A percentile compares a stretch with the other conserved stretches of the same genome.
phyloP scores from a whole-genome alignment of 208 protist species.

The Herpetomonas tarakana region DNA sequence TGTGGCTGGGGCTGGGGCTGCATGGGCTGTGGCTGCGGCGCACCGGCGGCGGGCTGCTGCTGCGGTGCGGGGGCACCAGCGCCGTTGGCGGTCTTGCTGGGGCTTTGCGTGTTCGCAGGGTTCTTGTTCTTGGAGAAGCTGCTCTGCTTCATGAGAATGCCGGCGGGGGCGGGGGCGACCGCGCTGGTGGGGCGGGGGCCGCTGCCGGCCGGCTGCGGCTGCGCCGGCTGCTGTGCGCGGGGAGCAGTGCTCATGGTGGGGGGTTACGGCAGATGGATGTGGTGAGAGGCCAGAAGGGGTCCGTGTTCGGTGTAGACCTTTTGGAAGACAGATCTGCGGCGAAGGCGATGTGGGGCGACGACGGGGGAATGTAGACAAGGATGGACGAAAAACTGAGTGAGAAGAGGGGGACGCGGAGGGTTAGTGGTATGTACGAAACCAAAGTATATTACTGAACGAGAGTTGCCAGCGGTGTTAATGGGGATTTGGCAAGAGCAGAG shows the following conservation, averaged over 20 bases:
- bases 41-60: slow-evolving; percentile 5
- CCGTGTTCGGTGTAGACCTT: no score
- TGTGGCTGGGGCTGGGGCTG: background rate
- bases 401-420: no score
- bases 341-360: no score
- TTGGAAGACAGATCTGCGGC: no score
- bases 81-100: slow-evolving; percentile 9
- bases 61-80: background rate
- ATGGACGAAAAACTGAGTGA: no score
- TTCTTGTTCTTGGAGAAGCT: slow-evolving; percentile 23
- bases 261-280: background rate
- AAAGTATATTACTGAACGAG: no score
- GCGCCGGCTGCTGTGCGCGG: background rate
- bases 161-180: background rate
- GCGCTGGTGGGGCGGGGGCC: slow-evolving; percentile 9
- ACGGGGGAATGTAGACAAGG: no score
- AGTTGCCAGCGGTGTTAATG: no score
- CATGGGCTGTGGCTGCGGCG: slow-evolving; percentile 12
- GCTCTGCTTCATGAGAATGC: slow-evolving; percentile 34
- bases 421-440: no score
- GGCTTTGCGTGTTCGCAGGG: background rate
- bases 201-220: slow-evolving; percentile 5
- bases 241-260: slow-evolving; percentile 13
- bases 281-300: background rate
- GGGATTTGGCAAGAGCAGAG: background rate